Base-by-base conservation (phyloP, 2,329 filamentous ascomycete genomes). In the Aureobasidium lini region DNA sequence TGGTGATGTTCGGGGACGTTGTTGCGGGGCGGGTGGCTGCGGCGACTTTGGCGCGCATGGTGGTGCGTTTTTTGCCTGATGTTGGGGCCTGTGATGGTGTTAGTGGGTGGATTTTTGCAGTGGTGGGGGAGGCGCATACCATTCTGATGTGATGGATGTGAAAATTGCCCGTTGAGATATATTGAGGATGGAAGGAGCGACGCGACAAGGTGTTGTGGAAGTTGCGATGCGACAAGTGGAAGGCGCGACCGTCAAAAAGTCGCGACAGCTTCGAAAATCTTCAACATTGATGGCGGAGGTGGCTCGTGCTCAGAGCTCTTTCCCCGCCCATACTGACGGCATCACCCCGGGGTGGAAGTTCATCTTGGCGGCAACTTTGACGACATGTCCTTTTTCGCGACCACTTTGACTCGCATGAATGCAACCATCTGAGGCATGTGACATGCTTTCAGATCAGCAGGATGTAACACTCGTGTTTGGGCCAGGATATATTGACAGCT, bases 41-140 rank as follows among this genome's bases (percentile, higher is more conserved):
- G 62, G 77, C 76, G 63, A 80, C 77, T 68, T 84, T 83, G 63
- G 78, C 71, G 66, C 84, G 82, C 47, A 84, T 79, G 8, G 82
- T 81, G 62, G 80, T 72, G 60, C 79, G 81, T 65, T 84, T 84
- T 60, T 76, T 76, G 76, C 10, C 75, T 74, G 75, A 77, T 57
- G 34, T 47, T 39, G 18, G 16, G 29, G 46, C n/a, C 37, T 28
- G 50, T 29, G 8, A 4, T 10, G 7, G 31, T 43, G 29, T 56
- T 5, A 56, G 39, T n/a, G n/a, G n/a, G n/a, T n/a, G n/a, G n/a
- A n/a, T 9, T 11, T 9, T 1, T 1, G 10, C 15, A 9, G 13
- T 28, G 13, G 6, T 28, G 2, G 7, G 16, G n/a, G 16, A 1
- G n/a, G 28, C 43, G 48, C 40, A 9, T 47, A 47, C 57, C 48